phyloP scores from a whole-genome alignment of 1,284 basidiomycete species.

The Bjerkandera adusta region DNA sequence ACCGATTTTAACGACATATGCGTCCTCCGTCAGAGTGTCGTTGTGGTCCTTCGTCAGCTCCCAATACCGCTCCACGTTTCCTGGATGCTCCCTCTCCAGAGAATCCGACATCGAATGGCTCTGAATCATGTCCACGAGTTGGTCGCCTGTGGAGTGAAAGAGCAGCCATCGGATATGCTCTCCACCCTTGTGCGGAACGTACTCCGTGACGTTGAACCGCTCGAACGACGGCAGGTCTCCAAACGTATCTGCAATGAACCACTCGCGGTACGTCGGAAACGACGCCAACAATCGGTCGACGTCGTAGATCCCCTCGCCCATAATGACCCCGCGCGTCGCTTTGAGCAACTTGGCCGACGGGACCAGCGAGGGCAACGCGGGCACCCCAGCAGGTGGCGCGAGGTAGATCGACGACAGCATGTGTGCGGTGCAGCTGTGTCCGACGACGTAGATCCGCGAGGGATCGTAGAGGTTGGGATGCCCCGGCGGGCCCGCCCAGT shows the following conservation, averaged over 20 bases:
- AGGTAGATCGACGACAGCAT: conserved; percentile 73
- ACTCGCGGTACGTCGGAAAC: conserved; percentile 61
- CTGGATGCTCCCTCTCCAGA: conserved; percentile 33
- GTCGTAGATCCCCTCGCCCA: conserved; percentile 78
- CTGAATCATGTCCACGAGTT: conserved; percentile 62
- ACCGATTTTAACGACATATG: conserved; percentile 50
- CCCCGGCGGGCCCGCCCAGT: conserved; percentile 35
- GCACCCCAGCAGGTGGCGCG: conserved; percentile 39
- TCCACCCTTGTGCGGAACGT: conserved; percentile 33
- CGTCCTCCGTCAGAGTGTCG: conserved; percentile 43
- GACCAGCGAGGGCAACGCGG: conserved; percentile 13
- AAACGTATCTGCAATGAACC: conserved; percentile 68
- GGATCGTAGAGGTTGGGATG: conserved; percentile 36
- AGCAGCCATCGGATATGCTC: conserved; percentile 59
- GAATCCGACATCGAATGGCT: conserved; percentile 55
- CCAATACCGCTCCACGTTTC: conserved; percentile 39
- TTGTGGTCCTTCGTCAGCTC: conserved; percentile 57
- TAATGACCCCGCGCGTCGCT: conserved; percentile 50
- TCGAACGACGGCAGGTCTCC: conserved; percentile 47
- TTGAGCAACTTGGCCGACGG: conserved; percentile 47
- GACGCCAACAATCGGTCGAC: conserved; percentile 56
- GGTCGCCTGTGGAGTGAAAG: conserved; percentile 72
- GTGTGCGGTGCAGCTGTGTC: conserved; percentile 79
- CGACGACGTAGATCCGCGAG: conserved; percentile 53
- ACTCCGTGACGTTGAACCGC: conserved; percentile 44